phyloP scores from a whole-genome alignment of 2,329 filamentous ascomycete species.

The Aspergillus ochraceus region DNA sequence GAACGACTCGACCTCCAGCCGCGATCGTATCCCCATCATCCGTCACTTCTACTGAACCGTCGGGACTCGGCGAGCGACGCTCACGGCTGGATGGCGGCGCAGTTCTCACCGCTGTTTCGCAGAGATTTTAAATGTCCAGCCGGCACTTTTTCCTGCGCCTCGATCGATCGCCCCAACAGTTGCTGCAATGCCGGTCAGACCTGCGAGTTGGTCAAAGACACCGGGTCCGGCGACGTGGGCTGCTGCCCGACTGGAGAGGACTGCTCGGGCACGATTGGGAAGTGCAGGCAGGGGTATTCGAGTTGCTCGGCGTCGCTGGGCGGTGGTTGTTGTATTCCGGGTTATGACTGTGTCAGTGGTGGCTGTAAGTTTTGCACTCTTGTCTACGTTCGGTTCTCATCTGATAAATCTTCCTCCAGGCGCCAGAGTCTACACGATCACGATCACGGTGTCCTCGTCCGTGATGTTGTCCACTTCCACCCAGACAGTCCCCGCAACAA shows the following conservation, averaged over 20 bases:
- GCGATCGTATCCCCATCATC: constrained; percentile 15
- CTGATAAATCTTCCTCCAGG: constrained; percentile 18
- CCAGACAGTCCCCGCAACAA: constrained; percentile 28
- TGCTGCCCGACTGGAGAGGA: constrained; percentile 58
- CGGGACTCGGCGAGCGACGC: background rate
- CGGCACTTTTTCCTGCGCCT: constrained; percentile 54
- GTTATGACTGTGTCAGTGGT: constrained; percentile 56
- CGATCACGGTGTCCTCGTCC: constrained; percentile 35
- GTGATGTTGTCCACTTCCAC: constrained; percentile 33
- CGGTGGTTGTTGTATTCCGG: constrained; percentile 63
- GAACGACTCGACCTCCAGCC: constrained; percentile 9
- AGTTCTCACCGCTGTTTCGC: constrained; percentile 13
- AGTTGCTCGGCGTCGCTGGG: constrained; percentile 56
- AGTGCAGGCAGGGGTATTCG: constrained; percentile 54
- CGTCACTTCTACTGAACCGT: constrained; percentile 1
- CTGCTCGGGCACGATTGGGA: constrained; percentile 54
- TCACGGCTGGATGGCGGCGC: background rate
- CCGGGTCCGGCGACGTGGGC: constrained; percentile 57
- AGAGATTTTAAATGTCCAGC: constrained; percentile 59
- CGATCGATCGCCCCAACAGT: constrained; percentile 57
- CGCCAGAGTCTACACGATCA: constrained; percentile 36
- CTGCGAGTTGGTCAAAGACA: constrained; percentile 56
- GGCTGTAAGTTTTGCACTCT: constrained; percentile 48
- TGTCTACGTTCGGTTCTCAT: constrained; percentile 16
- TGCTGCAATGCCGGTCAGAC: constrained; percentile 57